A percentile compares a stretch with the other conserved stretches of the same genome.
Conservation (phyloP, 768 basidiomycete genomes). For the Kwoniella mangroviensis region DNA sequence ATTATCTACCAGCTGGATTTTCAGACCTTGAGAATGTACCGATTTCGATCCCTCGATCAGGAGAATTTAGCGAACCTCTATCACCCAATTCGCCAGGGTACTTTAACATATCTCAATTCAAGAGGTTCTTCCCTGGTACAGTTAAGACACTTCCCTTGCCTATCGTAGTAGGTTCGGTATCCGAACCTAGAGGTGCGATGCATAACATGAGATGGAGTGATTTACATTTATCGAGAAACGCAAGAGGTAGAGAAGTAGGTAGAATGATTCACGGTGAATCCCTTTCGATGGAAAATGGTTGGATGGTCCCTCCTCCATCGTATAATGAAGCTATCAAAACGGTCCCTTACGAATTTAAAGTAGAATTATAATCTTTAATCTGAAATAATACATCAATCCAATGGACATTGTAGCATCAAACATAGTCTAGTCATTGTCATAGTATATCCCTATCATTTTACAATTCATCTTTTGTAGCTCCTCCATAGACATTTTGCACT, state of each 20-base stretch:
- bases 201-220: conserved; percentile 43
- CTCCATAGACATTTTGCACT: not conserved
- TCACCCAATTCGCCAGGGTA: conserved; percentile 10
- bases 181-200: conserved; percentile 46
- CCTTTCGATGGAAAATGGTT: conserved; percentile 44
- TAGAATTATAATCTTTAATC: not conserved
- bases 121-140: conserved; percentile 34
- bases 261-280: conserved; percentile 47
- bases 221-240: conserved; percentile 34
- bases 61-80: conserved; percentile 23
- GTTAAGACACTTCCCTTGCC: conserved; percentile 40
- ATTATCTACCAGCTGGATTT: conserved; percentile 11
- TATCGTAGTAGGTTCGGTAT: conserved; percentile 49
- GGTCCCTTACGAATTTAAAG: conserved; percentile 42
- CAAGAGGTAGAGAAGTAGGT: conserved; percentile 31
- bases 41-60: conserved; percentile 12
- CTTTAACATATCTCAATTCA: conserved; percentile 30
- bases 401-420: no score
- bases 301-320: conserved; percentile 49
- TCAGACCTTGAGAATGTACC: not conserved
- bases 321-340: conserved; percentile 42
- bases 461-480: not conserved
- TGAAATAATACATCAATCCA: no score
- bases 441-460: not conserved
- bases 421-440: not conserved